Base-by-base conservation (phyloP, 257 asterid species). In the Solanum ossicruentum region DNA sequence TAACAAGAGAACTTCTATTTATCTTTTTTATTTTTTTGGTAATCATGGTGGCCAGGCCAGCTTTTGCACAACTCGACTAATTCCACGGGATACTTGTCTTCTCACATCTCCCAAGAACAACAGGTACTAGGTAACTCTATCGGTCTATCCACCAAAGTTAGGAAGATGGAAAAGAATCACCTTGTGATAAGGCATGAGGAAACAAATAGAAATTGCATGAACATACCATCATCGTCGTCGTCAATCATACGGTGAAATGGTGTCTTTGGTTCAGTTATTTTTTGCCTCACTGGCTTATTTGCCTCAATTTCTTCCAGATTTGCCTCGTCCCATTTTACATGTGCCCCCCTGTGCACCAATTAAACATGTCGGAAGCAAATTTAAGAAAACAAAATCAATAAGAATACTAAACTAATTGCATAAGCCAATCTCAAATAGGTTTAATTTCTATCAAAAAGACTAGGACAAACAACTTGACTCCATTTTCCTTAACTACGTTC, bases 251-350 rank as follows among this genome's bases (percentile, higher is more conserved):
- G 94, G 89, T 97, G 99, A 87, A 90, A 97, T 63, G 99, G 99
- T 32, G 99, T 95, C 97, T 95, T 94, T 23, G 99, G 99, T 89
- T 95, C 99, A 23, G 97, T 95, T 86, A 95, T 95, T 88, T 95
- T 95, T 92, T 94, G 99, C 85, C 99, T 92, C 63, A 87, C 98
- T 49, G 99, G 99, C 84, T 95, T 94, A 86, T 94, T 95, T 80
- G 97, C 97, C 91, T 97, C 99, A 45, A 97, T 97, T 87, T 97
- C 98, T 39, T 91, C 97, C 80, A 97, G 79, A 86, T 95, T 97
- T 85, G 85, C 90, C 90, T 97, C 99, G 86, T 97, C 89, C 99
- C 98, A 95, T 86, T 81, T 87, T 88, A 95, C 98, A n/a, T 90
- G 90, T 23, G 26, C 45, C 55, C 93, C 86, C 93, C 97, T 96